Conservation (phyloP, 164 flowering plant genomes). For the Vitis vinifera region DNA sequence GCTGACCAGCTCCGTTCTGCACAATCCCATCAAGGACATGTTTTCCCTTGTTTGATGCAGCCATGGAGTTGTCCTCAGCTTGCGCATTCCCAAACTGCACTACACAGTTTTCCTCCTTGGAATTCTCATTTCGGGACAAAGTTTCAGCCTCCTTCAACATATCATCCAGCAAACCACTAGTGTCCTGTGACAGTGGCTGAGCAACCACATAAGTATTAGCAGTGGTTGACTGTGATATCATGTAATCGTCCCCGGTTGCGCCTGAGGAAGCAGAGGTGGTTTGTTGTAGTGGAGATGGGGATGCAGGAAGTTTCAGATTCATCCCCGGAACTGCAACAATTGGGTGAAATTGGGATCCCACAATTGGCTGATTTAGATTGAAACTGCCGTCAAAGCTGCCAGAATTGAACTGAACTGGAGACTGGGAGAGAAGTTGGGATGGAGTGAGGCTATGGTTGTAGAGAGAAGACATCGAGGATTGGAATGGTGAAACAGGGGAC, state of each 20-base stretch:
- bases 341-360: constrained; percentile 5
- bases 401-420: not conserved
- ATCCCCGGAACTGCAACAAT: not conserved
- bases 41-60: constrained; percentile 2
- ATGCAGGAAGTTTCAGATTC: constrained; percentile 25
- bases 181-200: not conserved
- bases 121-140: constrained; percentile 10
- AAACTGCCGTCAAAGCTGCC: not conserved
- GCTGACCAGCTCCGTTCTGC: not conserved
- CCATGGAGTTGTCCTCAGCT: no score
- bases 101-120: not conserved
- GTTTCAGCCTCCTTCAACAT: constrained; percentile 24
- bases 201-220: not conserved
- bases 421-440: not conserved
- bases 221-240: not conserved
- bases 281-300: constrained; percentile 21
- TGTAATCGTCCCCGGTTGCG: constrained; percentile 1
- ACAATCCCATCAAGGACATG: not conserved
- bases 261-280: constrained; percentile 14
- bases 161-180: constrained; percentile 33
- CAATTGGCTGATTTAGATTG: constrained; percentile 12
- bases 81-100: no score
- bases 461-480: not conserved
- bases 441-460: constrained; percentile 2
- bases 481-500: constrained; percentile 12